Evolutionary conservation across 1,284 basidiomycete species (phyloP).

Genomic region (Ustilago hordei): DNA sequence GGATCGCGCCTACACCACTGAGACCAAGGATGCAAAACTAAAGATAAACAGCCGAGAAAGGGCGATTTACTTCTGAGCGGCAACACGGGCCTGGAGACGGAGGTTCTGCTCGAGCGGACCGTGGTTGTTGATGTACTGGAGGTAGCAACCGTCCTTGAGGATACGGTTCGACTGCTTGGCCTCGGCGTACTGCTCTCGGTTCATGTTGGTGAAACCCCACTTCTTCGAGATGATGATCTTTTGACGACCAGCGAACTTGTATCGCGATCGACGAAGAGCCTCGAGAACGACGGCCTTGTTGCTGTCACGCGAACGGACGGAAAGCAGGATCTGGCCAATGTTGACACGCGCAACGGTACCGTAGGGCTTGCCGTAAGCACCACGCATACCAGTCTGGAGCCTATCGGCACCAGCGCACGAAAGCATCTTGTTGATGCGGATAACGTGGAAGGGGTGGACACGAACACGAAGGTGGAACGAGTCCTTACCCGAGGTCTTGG

Average conservation of each 20-base stretch:
- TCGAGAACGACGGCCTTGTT: constrained; percentile 92
- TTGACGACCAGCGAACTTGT: constrained; percentile 99
- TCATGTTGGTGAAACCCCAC: constrained; percentile 92
- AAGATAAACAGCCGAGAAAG: background rate
- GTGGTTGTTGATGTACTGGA: constrained; percentile 69
- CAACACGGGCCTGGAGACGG: constrained; percentile 65
- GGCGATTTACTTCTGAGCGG: constrained; percentile 64
- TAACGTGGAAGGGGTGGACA: constrained; percentile 97
- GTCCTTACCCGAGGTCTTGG: constrained; percentile 97
- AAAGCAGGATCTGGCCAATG: constrained; percentile 97
- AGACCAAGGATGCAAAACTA: background rate
- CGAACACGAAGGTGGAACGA: constrained; percentile 98
- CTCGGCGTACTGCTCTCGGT: constrained; percentile 87
- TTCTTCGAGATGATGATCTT: constrained; percentile 87
- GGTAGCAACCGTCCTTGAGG: constrained; percentile 68
- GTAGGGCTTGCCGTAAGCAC: constrained; percentile 99
- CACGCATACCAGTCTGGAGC: constrained; percentile 96
- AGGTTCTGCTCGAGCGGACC: constrained; percentile 67
- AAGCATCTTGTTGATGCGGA: constrained; percentile 99
- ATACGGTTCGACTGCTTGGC: constrained; percentile 80
- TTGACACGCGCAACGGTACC: constrained; percentile 93
- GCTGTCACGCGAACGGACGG: constrained; percentile 90
- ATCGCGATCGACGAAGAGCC: constrained; percentile 85
- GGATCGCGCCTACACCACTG: constrained; percentile 30
- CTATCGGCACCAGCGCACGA: constrained; percentile 99